Evolutionary conservation across 257 asterid genomes (phyloP).

Genomic region (Catharanthus roseus): DNA sequence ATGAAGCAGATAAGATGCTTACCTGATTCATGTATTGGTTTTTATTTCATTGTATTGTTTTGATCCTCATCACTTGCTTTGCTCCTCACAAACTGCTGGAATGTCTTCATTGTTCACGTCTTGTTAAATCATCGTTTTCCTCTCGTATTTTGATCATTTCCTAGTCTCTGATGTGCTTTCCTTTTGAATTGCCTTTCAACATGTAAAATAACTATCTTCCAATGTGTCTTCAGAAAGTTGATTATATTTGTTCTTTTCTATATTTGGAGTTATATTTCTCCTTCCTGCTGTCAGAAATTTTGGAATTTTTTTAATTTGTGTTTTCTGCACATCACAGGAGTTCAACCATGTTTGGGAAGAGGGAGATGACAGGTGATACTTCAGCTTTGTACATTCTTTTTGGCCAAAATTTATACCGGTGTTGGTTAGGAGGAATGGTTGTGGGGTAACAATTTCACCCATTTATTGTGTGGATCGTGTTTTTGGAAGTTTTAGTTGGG

Average conservation of each 20-base stretch:
- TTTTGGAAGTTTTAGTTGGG: background rate
- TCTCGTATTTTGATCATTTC: background rate
- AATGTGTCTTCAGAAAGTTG: background rate
- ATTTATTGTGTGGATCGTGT: background rate
- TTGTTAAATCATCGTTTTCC: background rate
- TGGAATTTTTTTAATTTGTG: background rate
- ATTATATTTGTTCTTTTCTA: background rate
- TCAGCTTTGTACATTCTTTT: constrained; percentile 8
- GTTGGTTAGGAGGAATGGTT: constrained; percentile 1
- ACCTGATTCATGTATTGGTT: background rate
- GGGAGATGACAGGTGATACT: constrained; percentile 68
- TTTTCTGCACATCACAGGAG: constrained; percentile 38
- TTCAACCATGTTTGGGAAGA: constrained; percentile 88
- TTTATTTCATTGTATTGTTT: background rate
- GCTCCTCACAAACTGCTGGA: background rate
- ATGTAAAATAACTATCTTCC: background rate
- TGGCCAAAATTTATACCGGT: background rate
- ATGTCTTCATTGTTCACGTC: no score
- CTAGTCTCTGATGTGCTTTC: background rate
- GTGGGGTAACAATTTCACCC: background rate
- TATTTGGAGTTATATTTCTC: background rate
- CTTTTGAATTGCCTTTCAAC: background rate
- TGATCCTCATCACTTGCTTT: background rate
- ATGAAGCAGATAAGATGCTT: background rate
- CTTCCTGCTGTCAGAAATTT: constrained; percentile 1